Base-by-base conservation (phyloP, 805 yeast species). In the Candida qinlingensis region DNA sequence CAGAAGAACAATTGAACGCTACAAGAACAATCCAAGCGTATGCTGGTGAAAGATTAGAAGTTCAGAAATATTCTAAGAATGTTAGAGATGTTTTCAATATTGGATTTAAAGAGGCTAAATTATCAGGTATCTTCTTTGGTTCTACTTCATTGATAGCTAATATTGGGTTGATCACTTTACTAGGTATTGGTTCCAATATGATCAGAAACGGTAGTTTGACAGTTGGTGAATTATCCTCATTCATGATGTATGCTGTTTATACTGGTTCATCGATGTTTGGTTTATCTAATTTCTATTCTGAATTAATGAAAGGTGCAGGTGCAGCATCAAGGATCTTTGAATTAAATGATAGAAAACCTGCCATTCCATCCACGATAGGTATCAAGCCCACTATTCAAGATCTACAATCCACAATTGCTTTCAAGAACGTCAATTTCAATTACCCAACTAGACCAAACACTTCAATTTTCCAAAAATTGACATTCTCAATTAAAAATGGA, bases 261-360 rank as follows among this genome's bases (percentile, higher is more conserved):
- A 86, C 96, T 2, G 98, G 97, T 0, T 75, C 89, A n/a, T 88
- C 97, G 7, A 87, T 91, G 58, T 86, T 87, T 66, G 96, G 97
- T 0, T 64, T 92, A 19, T 92, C 96, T 0, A 87, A 86, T 59
- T 92, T 92, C 63, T 92, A 91, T 63, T 82, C 96, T 3, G 98
- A 92, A 65, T 71, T 92, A 50, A 92, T 92, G 97, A 92, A 92
- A 69, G 98, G 97, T 48, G 87, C 91, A 7, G 98, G 98, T 44
- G 97, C 98, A 0, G 94, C 97, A 0, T 84, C 90, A 44, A 74
- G 98, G 51, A 79, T 92, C 28, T 91, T 92, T 70, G 98, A 92
- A 63, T 72, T 92, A 44, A 80, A 85, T 51, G 94, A 87, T 52
- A 75, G 89, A 65, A 73, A 81, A 54, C 95, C 97, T 0, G 65